Percentiles rank a stretch among this genome's conserved stretches.
phyloP scores from a whole-genome alignment of 495 filamentous ascomycete genomes.

The Pseudotulostoma volvatum region DNA sequence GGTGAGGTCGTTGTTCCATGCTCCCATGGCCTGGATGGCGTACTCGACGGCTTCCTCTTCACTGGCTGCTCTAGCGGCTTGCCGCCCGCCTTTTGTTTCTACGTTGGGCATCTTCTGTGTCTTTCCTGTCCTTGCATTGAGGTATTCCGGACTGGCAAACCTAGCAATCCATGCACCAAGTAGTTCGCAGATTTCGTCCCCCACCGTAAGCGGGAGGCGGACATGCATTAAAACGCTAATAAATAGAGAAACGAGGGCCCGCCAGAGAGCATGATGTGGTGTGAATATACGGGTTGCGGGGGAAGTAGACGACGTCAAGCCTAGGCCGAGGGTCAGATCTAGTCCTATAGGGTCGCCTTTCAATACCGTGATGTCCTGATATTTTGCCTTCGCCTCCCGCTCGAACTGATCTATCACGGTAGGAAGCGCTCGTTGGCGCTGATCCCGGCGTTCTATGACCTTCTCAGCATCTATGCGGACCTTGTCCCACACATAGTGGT shows the following conservation, averaged over 20 bases:
- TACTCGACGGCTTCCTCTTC: constrained; percentile 15
- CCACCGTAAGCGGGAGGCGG: constrained; percentile 19
- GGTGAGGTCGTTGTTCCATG: constrained; percentile 30
- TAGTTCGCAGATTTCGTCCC: constrained; percentile 25
- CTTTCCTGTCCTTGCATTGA: constrained; percentile 2
- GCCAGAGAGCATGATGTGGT: constrained; percentile 22
- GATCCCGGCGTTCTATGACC: constrained; percentile 15
- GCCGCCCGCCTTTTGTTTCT: constrained; percentile 1
- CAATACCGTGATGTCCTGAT: constrained; percentile 2
- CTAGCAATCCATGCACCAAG: constrained; percentile 23
- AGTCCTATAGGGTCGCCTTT: neutral
- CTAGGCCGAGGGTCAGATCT: constrained; percentile 1
- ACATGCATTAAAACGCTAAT: constrained; percentile 24
- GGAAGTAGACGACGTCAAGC: constrained; percentile 12
- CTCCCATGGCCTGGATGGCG: constrained; percentile 26
- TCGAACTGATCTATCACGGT: neutral
- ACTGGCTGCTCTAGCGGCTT: constrained; percentile 5
- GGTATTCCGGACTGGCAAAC: constrained; percentile 23
- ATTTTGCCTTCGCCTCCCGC: neutral
- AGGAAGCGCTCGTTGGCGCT: constrained; percentile 5
- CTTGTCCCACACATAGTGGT: constrained; percentile 23
- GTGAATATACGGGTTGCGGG: constrained; percentile 20
- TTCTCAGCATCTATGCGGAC: constrained; percentile 23
- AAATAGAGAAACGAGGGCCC: constrained; percentile 23
- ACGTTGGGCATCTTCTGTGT: neutral